Evolutionary conservation across 305 asterid genomes (phyloP).

Genomic region (Lippia alba): DNA sequence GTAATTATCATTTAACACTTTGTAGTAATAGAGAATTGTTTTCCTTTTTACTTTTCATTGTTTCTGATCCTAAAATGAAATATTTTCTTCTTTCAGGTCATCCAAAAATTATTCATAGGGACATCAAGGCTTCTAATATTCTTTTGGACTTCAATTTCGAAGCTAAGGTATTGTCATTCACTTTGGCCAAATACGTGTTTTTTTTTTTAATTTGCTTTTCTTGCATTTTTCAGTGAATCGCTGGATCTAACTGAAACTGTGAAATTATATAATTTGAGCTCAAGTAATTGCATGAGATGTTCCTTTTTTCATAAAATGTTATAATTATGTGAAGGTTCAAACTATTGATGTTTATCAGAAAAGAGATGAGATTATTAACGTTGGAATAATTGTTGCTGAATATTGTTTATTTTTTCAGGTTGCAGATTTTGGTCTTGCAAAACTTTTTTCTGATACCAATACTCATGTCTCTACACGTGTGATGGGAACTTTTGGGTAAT

Average conservation of each 20-base stretch:
- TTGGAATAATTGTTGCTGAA: constrained; percentile 25
- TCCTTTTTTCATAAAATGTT: neutral
- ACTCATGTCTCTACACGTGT: constrained; percentile 77
- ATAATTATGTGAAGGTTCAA: neutral
- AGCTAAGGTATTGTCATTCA: constrained; percentile 46
- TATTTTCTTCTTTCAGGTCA: constrained; percentile 50
- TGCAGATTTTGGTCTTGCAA: constrained; percentile 82
- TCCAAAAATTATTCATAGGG: constrained; percentile 72
- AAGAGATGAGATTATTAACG: neutral
- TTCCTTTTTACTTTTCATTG: neutral
- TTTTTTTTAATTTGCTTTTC: neutral
- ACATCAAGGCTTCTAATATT: constrained; percentile 63
- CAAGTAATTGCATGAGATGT: neutral
- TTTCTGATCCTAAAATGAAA: constrained; percentile 11
- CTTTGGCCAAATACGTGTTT: neutral
- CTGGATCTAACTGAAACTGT: constrained; percentile 3
- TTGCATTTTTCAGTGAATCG: neutral
- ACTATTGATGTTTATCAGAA: neutral
- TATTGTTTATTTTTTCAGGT: constrained; percentile 47
- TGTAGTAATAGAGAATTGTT: no score
- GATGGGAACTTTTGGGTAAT: constrained; percentile 80
- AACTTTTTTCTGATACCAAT: constrained; percentile 54
- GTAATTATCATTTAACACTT: neutral
- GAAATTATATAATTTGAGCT: no score
- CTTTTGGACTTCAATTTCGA: constrained; percentile 56